Percentiles rank a stretch among this genome's conserved stretches.
Conservation (phyloP, 2,329 filamentous ascomycete genomes). For the Penicillium psychrosexuale region DNA sequence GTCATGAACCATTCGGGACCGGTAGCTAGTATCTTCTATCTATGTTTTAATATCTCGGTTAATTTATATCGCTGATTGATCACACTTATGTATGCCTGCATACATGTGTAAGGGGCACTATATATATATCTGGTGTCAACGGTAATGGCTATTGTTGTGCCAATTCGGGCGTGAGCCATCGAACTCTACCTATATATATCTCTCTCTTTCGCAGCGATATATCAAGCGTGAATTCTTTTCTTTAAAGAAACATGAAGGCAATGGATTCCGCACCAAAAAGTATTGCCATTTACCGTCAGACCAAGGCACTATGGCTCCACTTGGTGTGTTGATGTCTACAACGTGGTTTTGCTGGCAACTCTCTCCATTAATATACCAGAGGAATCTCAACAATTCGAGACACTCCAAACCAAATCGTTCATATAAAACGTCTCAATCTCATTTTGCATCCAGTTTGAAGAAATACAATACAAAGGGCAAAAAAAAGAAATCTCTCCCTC, state of each 20-base stretch:
- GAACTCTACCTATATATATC: constrained; percentile 2
- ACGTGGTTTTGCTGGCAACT: neutral
- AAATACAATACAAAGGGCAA: too few relatives aligned
- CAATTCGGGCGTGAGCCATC: neutral
- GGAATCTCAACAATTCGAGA: neutral
- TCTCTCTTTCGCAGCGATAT: neutral
- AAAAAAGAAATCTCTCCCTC: constrained; percentile 35
- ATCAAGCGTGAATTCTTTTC: constrained; percentile 37
- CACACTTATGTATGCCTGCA: too few relatives aligned
- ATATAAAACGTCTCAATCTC: too few relatives aligned
- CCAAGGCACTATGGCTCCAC: constrained; percentile 37
- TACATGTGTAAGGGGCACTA: too few relatives aligned
- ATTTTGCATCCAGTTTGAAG: neutral
- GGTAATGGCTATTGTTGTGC: neutral
- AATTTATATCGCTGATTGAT: neutral
- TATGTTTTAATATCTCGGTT: neutral
- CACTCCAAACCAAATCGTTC: accelerated
- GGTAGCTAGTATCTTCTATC: neutral
- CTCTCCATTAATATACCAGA: neutral
- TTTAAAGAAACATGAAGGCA: constrained; percentile 45
- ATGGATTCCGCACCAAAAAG: constrained; percentile 40
- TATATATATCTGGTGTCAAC: neutral
- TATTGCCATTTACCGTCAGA: constrained; percentile 49
- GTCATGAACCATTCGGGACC: accelerated
- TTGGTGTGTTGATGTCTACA: neutral